A percentile compares a stretch with the other conserved stretches of the same genome.
Conservation (phyloP, 148 eudicot species). For the Rhododendron molle region DNA sequence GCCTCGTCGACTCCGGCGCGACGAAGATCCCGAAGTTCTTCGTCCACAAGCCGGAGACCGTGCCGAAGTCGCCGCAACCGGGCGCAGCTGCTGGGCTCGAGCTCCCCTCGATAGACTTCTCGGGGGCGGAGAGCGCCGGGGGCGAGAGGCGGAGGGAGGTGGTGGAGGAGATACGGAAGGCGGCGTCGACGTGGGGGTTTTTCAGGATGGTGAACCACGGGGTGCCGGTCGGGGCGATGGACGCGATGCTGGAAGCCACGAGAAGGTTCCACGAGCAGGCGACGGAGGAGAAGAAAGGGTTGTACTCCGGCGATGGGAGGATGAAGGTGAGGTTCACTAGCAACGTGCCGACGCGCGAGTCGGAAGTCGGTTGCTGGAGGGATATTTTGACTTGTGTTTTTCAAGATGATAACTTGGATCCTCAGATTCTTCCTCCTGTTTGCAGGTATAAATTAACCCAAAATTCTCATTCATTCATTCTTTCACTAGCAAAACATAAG, state of each 20-base stretch:
- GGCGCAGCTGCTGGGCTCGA: background rate
- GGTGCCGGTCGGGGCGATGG: slow-evolving; percentile 7
- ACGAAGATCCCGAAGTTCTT: slow-evolving; percentile 42
- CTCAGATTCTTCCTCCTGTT: slow-evolving; percentile 27
- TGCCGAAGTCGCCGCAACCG: background rate
- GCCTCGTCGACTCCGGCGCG: slow-evolving; percentile 46
- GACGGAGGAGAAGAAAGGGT: slow-evolving; percentile 30
- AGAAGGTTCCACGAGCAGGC: slow-evolving; percentile 43
- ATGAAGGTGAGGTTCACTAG: slow-evolving; percentile 26
- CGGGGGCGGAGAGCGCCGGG: slow-evolving; percentile 7
- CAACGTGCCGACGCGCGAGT: slow-evolving; percentile 12
- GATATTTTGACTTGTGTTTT: slow-evolving; percentile 34
- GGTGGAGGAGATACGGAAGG: slow-evolving; percentile 18
- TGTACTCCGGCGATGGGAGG: slow-evolving; percentile 30
- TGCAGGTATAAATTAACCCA: slow-evolving; percentile 29
- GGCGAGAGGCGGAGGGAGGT: slow-evolving; percentile 17
- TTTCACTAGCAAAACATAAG: background rate
- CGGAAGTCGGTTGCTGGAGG: slow-evolving; percentile 38
- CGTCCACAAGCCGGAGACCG: slow-evolving; percentile 25
- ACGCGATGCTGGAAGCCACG: slow-evolving; percentile 13
- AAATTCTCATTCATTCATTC: background rate
- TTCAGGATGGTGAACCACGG: slow-evolving; percentile 32
- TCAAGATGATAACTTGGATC: slow-evolving; percentile 15
- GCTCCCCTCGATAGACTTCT: slow-evolving; percentile 42
- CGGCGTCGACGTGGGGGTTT: slow-evolving; percentile 26